These are phyloP conservation scores for Furcasterigmium sp. DNA, from an alignment of 2,329 filamentous ascomycete genomes.

Conservation along the genomic window DNA sequence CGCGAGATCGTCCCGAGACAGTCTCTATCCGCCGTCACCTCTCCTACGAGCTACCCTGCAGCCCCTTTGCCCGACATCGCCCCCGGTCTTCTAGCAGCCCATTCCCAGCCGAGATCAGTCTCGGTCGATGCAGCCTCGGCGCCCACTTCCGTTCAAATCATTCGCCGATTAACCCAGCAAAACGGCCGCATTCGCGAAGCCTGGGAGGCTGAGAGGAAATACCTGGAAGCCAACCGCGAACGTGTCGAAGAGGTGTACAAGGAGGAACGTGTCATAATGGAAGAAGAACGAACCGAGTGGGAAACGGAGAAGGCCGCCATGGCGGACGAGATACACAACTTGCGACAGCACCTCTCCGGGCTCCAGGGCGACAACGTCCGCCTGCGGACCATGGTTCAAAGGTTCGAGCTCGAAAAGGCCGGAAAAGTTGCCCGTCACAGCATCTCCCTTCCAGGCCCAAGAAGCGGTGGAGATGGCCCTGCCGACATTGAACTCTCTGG, in stretches of 20 bases:
- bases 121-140: slow-evolving; percentile 20
- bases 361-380: slow-evolving; percentile 29
- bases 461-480: slow-evolving; percentile 9
- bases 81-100: slow-evolving; percentile 19
- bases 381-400: slow-evolving; percentile 10
- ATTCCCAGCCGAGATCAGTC: slow-evolving; percentile 19
- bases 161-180: slow-evolving; percentile 35
- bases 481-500: slow-evolving; percentile 7
- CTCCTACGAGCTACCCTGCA: slow-evolving; percentile 1
- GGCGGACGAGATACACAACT: slow-evolving; percentile 32
- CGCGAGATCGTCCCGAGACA: neutral
- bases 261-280: slow-evolving; percentile 48
- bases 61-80: slow-evolving; percentile 9
- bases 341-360: slow-evolving; percentile 31
- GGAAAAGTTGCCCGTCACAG: slow-evolving; percentile 12
- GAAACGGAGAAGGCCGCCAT: slow-evolving; percentile 35
- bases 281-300: slow-evolving; percentile 43
- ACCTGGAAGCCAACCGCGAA: slow-evolving; percentile 47
- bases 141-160: slow-evolving; percentile 23
- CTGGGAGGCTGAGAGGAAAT: slow-evolving; percentile 48
- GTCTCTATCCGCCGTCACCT: neutral
- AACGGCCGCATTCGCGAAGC: slow-evolving; percentile 39
- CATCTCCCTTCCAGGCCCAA: slow-evolving; percentile 8
- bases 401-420: slow-evolving; percentile 10
- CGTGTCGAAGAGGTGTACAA: slow-evolving; percentile 51